Base-by-base conservation (phyloP, 495 filamentous ascomycete species). In the Baudoinia panamericana region DNA sequence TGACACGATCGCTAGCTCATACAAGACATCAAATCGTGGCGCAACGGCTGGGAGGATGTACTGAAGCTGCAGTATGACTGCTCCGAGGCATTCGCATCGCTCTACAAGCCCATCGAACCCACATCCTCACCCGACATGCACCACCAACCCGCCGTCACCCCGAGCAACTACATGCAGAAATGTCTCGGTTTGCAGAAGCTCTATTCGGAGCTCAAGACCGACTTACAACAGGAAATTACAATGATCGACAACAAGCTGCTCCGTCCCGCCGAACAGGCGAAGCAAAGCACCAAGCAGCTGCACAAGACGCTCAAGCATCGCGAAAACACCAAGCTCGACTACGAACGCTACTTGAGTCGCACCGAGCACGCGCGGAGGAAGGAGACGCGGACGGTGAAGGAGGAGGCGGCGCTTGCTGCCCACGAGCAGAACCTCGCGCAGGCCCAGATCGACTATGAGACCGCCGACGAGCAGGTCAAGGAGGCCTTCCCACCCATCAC, bases 241-340 rank as follows among this genome's bases (percentile, higher is more conserved):
- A 65, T 71, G 35, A 78, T 95, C 41, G 85, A 94, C 44, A 57
- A 62, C 0, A 71, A 75, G 36, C 72, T 94, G 39, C 69, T 92
- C 27, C 67, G 68, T 45, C 85, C 87, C 1, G 79, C 82, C 3
- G 68, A 66, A 15, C 70, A 80, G 36, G 84, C 82, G 2, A 80
- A 78, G 53, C 75, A 80, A 35, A 74, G 57, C 29, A 65, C 93
- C 42, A 68, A 72, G 41, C 80, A 83, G 0, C 67, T 93, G 56
- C 80, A 85, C 54, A 94, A 88, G 61, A 80, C 80, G 2, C 88
- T 96, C 57, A 93, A 93, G 64, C 88, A 84, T 55, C 68, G 88
- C 28, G 84, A 92, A 52, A 80, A 93, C 51, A 84, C 78, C 61
- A 81, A 93, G 68, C 53, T 90, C 31, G 88, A 95, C 56, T 94